Evolutionary conservation across 345 rosid genomes (phyloP), one percentile per base, ranked within the genome.

Genomic region (Balakata baccata): DNA sequence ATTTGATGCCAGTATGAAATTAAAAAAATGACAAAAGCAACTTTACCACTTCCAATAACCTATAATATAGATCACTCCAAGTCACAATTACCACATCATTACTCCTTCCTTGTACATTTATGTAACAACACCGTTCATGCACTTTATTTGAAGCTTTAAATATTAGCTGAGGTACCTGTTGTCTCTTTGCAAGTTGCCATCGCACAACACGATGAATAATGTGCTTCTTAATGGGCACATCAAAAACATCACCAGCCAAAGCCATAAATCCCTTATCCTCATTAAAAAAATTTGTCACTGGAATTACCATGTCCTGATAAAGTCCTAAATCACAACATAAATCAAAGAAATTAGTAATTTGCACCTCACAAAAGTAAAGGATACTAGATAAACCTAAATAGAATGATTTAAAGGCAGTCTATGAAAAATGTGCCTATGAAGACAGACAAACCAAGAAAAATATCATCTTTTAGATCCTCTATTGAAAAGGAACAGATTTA

Each of bases 171-270:
- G 18, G 6, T 77, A 96, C 95, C 94, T 93, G 97, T 77, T 90
- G 93, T 59, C 92, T 84, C 82, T 93, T 96, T 6, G 98, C 91
- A 78, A 90, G 98, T 83, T 91, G 98, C 91, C 94, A 95, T 80
- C 79, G 76, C 60, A 92, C 94, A 39, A 95, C 98, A 65, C 93
- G 85, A 74, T 91, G 99, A 73, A 95, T 74, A 61, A 95, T 90
- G 84, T 95, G 96, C 84, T 95, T 93, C 78, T 97, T 87, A 49
- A 93, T 86, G 12, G 97, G 96, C 66, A 91, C 94, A 84, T 93
- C 96, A 85, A 93, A 95, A 77, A 91, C 92, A 79, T 96, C 99
- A 64, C 97, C 98, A 73, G 87, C 88, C 84, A 95, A 87, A 77
- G 89, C 93, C 87, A 89, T 91, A 46, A 89, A 80, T 68, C 98